Evolutionary conservation across 2,329 filamentous ascomycete genomes (phyloP).

Genomic region (Claviceps lovelessii): DNA sequence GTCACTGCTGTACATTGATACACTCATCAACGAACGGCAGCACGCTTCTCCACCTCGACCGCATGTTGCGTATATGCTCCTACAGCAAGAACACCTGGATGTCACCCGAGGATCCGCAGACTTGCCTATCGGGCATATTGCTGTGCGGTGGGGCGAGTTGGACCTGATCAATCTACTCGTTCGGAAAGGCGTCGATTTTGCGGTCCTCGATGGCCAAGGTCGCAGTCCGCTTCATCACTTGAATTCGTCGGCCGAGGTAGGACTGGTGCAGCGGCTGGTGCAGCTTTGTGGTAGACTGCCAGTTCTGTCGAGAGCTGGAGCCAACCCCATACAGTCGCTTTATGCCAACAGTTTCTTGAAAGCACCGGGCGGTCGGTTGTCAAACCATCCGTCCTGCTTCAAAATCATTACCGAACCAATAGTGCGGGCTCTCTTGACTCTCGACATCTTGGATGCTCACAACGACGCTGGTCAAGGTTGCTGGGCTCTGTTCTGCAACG

Average conservation of each 20-base stretch:
- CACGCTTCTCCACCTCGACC: not conserved
- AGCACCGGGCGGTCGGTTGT: slow-evolving; percentile 1
- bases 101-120: slow-evolving; percentile 6
- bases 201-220: slow-evolving; percentile 6
- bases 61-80: slow-evolving; percentile 8
- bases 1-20: slow-evolving; percentile 13
- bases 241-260: slow-evolving; percentile 12
- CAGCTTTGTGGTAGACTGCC: slow-evolving; percentile 8
- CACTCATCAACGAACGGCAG: not conserved
- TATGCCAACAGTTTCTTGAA: slow-evolving; percentile 12
- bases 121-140: slow-evolving; percentile 2
- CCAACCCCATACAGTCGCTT: slow-evolving; percentile 17
- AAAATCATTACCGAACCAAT: slow-evolving; percentile 5
- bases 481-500: slow-evolving; percentile 15
- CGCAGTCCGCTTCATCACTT: slow-evolving; percentile 12
- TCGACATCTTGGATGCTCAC: slow-evolving; percentile 9
- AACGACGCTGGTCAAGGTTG: slow-evolving; percentile 9
- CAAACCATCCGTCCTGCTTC: slow-evolving; percentile 13
- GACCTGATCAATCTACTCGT: slow-evolving; percentile 11
- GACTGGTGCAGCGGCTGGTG: slow-evolving; percentile 13
- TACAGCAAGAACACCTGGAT: slow-evolving; percentile 6
- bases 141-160: slow-evolving; percentile 15
- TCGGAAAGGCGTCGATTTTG: slow-evolving; percentile 8
- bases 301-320: slow-evolving; percentile 5
- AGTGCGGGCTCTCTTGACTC: slow-evolving; percentile 13